Evolutionary conservation across 352 stramenopile genomes (phyloP).

Genomic region (Peronosclerospora sorghi): DNA sequence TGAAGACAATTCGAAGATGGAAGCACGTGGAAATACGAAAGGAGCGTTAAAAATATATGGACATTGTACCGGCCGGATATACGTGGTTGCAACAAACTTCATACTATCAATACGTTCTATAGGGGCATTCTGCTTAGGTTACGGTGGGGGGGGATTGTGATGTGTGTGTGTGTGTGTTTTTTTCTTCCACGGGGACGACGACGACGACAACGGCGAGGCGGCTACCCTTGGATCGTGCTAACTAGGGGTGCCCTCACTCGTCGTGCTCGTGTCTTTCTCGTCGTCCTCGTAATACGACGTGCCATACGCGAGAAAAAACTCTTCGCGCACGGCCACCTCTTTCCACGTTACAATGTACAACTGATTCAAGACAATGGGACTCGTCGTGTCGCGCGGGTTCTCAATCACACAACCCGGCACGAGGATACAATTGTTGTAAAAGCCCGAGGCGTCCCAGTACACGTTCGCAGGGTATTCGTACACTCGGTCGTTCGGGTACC

Average conservation of each 20-base stretch:
- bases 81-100: no score
- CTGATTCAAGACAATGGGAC: slow-evolving; percentile 72
- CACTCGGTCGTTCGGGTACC: slow-evolving; percentile 81
- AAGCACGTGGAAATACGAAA: no score
- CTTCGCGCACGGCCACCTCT: slow-evolving; percentile 65
- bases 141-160: no score
- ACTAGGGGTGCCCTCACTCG: slow-evolving; percentile 21
- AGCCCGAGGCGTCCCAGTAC: slow-evolving; percentile 81
- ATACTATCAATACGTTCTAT: no score
- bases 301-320: slow-evolving; percentile 84
- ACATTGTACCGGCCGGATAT: no score
- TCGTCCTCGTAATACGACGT: slow-evolving; percentile 85
- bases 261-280: slow-evolving; percentile 44
- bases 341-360: slow-evolving; percentile 86
- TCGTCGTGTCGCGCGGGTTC: slow-evolving; percentile 65
- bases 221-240: slow-evolving; percentile 31
- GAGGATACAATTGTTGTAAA: slow-evolving; percentile 88
- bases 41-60: no score
- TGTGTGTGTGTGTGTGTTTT: no score
- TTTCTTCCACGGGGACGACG: no score
- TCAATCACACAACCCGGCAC: slow-evolving; percentile 75
- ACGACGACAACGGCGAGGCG: slow-evolving; percentile 7
- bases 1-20: no score
- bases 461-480: slow-evolving; percentile 79
- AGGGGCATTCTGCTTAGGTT: no score